phyloP scores from a whole-genome alignment of 345 rosid species.

The Erodium maritimum region DNA sequence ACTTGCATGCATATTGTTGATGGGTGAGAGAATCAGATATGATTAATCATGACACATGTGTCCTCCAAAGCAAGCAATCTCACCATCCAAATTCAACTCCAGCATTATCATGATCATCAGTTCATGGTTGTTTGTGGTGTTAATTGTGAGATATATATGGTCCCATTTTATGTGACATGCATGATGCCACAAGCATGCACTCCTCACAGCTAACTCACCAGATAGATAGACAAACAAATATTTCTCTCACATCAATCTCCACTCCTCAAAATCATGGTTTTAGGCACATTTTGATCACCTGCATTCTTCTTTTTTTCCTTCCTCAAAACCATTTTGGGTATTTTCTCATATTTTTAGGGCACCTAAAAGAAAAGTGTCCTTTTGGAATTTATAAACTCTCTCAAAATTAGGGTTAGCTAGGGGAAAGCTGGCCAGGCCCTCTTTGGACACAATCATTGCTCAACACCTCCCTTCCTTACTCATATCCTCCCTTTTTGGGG shows the following conservation, averaged over 20 bases:
- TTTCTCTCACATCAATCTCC: not conserved
- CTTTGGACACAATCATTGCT: slow-evolving; percentile 1
- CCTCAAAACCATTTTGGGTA: no score
- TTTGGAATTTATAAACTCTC: not conserved
- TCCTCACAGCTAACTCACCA: not conserved
- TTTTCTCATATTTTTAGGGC: not conserved
- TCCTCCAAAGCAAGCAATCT: not conserved
- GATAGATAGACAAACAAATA: not conserved
- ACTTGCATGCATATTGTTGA: not conserved
- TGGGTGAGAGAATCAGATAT: no score
- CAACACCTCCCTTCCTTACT: slow-evolving; percentile 1
- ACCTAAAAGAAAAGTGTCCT: no score
- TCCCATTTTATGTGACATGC: not conserved
- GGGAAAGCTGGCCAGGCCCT: not conserved
- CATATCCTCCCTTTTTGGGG: not conserved
- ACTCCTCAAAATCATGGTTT: slow-evolving; percentile 1
- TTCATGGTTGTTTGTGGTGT: no score
- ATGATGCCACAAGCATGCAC: not conserved
- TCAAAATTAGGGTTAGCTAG: not conserved
- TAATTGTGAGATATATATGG: not conserved
- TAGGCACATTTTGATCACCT: not conserved
- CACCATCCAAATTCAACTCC: not conserved
- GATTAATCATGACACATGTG: no score
- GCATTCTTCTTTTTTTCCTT: not conserved
- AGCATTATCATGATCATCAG: not conserved